Evolutionary conservation across 768 basidiomycete genomes (phyloP), one percentile per base, ranked within the genome.

Genomic region (Collybia nuda): DNA sequence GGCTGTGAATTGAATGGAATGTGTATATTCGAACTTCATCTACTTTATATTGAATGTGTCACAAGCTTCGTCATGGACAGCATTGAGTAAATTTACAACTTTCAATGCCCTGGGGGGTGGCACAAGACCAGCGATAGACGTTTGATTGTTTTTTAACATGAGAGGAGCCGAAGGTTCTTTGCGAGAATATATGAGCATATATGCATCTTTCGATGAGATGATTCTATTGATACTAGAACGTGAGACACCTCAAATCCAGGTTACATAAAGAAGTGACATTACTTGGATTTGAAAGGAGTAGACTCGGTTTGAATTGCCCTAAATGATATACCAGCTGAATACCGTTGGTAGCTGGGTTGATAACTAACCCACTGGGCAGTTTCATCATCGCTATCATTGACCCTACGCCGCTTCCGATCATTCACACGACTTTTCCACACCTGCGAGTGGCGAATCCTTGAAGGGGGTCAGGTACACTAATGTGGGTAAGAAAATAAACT

Each of bases 181-280:
- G 9, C 82, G 80, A 32, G 81, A 79, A 67, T 98, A 98, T 47
- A 98, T 85, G 26, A 98, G 78, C 93, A 98, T 96, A 68, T 98
- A 97, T 5, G 92, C 93, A 58, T 97, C 93, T 67, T 81, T 88
- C 1, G 93, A 93, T 2, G 80, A 74, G 55, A 88, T 76, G 35
- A 75, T 71, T 52, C 78, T 81, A 57, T 46, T 52, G 19, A 47
- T 48, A 50, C 58, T 54, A 24, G 29, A 37, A 24, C 41, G 48
- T 42, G 29, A 49, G 24, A 19, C 26, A 44, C 11, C 38, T 18
- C 6, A 39, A 14, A 9, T 7, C 15, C 4, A 18, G 9, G 11
- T 26, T 23, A 19, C 21, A 23, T 24, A 21, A 38, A 11, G 17
- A 26, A 36, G 18, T 24, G 3, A 23, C 50, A 39, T 35, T 11